A percentile compares a stretch with the other conserved stretches of the same genome.
These are phyloP conservation scores for Telfairia occidentalis DNA, from an alignment of 331 rosid genomes.

Conservation along the genomic window DNA sequence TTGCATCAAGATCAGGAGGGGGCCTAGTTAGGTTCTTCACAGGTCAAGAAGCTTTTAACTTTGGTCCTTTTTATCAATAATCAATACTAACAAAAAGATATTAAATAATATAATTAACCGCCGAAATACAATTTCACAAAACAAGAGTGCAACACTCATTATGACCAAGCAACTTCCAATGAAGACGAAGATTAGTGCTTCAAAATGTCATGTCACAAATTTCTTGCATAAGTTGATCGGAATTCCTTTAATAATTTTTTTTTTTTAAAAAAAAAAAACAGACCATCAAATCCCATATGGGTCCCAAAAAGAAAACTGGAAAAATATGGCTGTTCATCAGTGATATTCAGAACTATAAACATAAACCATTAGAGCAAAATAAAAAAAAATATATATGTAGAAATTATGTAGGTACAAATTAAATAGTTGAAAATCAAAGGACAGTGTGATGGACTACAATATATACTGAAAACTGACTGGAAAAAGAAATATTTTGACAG, in stretches of 20 bases:
- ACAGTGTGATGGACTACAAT: not conserved
- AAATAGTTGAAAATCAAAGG: not conserved
- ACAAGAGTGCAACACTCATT: too few species aligned
- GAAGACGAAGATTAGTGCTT: too few species aligned
- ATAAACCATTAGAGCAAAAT: not conserved
- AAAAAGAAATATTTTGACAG: not conserved
- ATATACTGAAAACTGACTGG: not conserved
- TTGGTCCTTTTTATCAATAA: not conserved
- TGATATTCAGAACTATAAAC: not conserved
- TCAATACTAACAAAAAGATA: too few species aligned
- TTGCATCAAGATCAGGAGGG: not conserved
- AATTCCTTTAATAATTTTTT: too few species aligned
- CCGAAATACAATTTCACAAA: too few species aligned
- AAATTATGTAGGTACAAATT: not conserved
- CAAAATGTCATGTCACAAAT: too few species aligned
- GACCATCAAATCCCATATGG: too few species aligned
- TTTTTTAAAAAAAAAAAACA: too few species aligned
- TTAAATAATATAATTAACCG: too few species aligned
- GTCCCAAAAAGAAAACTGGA: too few species aligned
- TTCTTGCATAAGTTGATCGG: too few species aligned
- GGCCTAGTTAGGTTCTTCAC: not conserved
- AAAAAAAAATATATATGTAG: not conserved
- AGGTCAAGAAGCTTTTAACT: not conserved
- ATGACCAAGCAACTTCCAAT: too few species aligned
- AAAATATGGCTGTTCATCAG: not conserved